Base-by-base conservation (phyloP, 768 basidiomycete genomes). In the Scleroderma bovista region DNA sequence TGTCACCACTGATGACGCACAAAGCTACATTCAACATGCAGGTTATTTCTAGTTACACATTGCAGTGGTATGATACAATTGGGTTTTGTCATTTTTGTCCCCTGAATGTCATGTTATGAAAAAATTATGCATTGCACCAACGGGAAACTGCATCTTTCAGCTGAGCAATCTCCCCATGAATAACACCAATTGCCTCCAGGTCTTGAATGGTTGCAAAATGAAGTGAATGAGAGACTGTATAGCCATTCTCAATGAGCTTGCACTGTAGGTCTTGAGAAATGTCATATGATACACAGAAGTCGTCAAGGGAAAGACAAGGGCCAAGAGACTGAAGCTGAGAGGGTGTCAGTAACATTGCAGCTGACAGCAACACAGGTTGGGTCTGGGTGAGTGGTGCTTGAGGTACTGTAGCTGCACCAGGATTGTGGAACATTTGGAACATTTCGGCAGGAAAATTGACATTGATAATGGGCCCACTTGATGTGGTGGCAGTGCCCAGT, bases 261-360 rank as follows among this genome's bases (percentile, higher is more conserved):
- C 17, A 5, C 13, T 43, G 13, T 15, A 40, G 38, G 17, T 38
- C 37, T 7, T 37, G 12, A 9, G 47, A 33, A n/a, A 23, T 52
- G 52, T 34, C 50, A 52, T 65, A 56, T 59, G 51, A 55, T 57
- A 49, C 51, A 57, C 54, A 61, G 53, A 61, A 54, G 57, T 66
- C 62, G 64, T 17, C 57, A 63, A 56, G 53, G 53, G 48, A 54
- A 58, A 55, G 60, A 42, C 44, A 24, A 22, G 16, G 47, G 19
- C 11, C n/a, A 13, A 33, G 9, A 11, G 36, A 16, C n/a, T 24
- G 33, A 17, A 23, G 15, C 45, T 22, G 33, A 10, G n/a, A n/a
- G 11, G 26, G 19, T 16, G 45, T 29, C 8, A 10, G 31, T 23
- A 33, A 16, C 17, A 19, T n/a, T 36, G 32, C 13, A 15, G 33